These are phyloP conservation scores for Oenanthe javanica DNA, from an alignment of 140 eudicot species.

Conservation along the genomic window DNA sequence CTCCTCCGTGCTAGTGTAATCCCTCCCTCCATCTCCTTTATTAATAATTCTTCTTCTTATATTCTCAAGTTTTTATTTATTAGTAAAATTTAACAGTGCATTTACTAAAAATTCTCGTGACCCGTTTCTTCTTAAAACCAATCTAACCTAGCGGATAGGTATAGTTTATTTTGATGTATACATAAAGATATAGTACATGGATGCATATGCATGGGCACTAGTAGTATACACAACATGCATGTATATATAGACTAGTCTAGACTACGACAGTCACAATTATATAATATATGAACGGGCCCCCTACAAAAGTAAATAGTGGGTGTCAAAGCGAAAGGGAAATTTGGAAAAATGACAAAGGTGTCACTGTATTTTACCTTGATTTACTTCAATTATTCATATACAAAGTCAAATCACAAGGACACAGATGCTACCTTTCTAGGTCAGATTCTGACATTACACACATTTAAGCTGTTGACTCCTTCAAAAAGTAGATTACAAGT, in stretches of 20 bases:
- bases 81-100: no score
- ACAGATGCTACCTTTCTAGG: constrained; percentile 35
- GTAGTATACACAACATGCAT: background rate
- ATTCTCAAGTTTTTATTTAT: no score
- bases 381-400: background rate
- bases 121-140: no score
- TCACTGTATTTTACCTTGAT: constrained; percentile 13
- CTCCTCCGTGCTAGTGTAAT: constrained; percentile 94
- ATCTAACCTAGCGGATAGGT: no score
- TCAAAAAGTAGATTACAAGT: background rate
- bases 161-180: no score
- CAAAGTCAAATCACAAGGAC: constrained; percentile 5
- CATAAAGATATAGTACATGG: no score
- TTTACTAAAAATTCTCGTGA: no score
- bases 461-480: background rate
- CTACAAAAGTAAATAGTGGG: background rate
- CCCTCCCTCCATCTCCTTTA: background rate
- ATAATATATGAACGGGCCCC: background rate
- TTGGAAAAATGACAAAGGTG: constrained; percentile 16
- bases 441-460: constrained; percentile 35
- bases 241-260: background rate
- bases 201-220: background rate
- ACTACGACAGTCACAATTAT: no score
- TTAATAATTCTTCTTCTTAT: background rate
- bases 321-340: background rate